These are phyloP conservation scores for Pogostemon cablin DNA, from an alignment of 257 asterid genomes.

Conservation along the genomic window DNA sequence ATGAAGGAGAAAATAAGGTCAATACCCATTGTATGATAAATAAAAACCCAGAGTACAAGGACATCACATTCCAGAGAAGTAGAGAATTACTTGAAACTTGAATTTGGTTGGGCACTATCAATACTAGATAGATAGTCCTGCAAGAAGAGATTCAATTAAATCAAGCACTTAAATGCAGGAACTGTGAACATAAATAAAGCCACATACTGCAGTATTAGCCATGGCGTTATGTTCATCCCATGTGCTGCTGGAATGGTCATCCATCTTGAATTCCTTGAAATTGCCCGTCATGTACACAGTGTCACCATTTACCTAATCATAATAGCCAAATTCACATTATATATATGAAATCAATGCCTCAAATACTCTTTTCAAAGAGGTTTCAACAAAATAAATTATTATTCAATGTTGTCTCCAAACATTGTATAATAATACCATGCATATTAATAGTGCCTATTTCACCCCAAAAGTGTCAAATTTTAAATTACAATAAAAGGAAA, in stretches of 20 bases:
- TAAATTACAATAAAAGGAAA: neutral
- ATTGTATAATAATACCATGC: slow-evolving; percentile 4
- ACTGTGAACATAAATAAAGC: slow-evolving; percentile 22
- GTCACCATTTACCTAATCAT: slow-evolving; percentile 86
- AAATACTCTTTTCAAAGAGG: slow-evolving; percentile 1
- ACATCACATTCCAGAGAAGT: slow-evolving; percentile 18
- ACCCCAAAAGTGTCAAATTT: neutral
- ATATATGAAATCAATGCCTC: slow-evolving; percentile 19
- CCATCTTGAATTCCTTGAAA: slow-evolving; percentile 89
- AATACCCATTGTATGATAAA: neutral
- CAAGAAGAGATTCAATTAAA: slow-evolving; percentile 29
- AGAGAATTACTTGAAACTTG: slow-evolving; percentile 67
- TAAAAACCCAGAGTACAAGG: slow-evolving; percentile 13
- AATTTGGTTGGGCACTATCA: slow-evolving; percentile 53
- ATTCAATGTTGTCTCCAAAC: slow-evolving; percentile 16
- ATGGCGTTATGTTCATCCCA: slow-evolving; percentile 82
- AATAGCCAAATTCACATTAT: slow-evolving; percentile 22
- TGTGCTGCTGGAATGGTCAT: slow-evolving; percentile 54
- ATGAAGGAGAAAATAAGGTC: neutral
- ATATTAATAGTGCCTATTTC: neutral
- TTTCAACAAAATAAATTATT: neutral
- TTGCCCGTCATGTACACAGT: slow-evolving; percentile 77
- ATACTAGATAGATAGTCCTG: slow-evolving; percentile 83
- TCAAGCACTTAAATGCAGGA: slow-evolving; percentile 23
- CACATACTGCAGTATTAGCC: slow-evolving; percentile 86